phyloP scores from a whole-genome alignment of 148 eudicot genomes.

The Suaeda aralocaspica region DNA sequence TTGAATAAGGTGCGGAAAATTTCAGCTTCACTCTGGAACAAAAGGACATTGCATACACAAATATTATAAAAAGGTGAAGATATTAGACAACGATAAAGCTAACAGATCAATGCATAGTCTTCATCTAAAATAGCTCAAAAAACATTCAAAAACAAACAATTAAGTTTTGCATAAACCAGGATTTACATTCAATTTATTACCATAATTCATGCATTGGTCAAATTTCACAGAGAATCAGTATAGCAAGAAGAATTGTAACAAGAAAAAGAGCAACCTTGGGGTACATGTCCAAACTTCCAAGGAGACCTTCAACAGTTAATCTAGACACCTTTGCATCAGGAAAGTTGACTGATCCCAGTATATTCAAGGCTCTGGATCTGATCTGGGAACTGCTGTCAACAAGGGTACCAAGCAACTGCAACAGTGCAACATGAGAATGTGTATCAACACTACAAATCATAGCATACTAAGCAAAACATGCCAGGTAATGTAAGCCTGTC shows the following conservation, averaged over 20 bases:
- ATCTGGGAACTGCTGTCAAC: conserved; percentile 43
- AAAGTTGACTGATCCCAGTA: conserved; percentile 47
- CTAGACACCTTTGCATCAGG: conserved; percentile 41
- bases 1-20: conserved; percentile 42
- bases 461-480: neutral
- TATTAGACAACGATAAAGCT: neutral
- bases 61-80: neutral
- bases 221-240: neutral
- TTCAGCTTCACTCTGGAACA: conserved; percentile 72
- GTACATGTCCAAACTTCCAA: conserved; percentile 52
- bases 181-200: neutral
- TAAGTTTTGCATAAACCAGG: neutral
- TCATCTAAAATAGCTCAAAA: neutral
- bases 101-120: neutral
- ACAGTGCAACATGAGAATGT: conserved; percentile 6
- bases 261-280: conserved; percentile 52
- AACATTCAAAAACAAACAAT: no score
- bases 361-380: conserved; percentile 55
- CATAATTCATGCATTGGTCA: neutral
- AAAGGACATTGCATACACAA: neutral
- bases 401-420: conserved; percentile 71
- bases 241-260: neutral
- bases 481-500: neutral
- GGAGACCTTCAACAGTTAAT: conserved; percentile 48
- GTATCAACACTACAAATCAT: neutral